Evolutionary conservation across 2,329 filamentous ascomycete genomes (phyloP), one percentile per base, ranked within the genome.

Genomic region (Coniochaeta sp.): DNA sequence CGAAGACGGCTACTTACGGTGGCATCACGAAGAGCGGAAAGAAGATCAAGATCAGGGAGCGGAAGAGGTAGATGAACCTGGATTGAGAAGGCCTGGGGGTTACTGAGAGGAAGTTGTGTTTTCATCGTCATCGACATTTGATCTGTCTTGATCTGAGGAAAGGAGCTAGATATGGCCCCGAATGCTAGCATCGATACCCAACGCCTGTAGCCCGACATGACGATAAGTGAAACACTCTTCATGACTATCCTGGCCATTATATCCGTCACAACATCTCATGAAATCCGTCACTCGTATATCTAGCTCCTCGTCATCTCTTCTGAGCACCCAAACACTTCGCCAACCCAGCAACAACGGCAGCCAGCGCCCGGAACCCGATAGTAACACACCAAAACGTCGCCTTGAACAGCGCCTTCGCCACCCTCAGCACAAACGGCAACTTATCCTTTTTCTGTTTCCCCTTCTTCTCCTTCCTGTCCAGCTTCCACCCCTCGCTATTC

Each of bases 21-120:
- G 79, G 80, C 13, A 61, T 73, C n/a, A 83, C 78, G 26, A 82
- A 81, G 63, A 71, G 72, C 33, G 82, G 82, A 20, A 77, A 77
- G 65, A 84, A 81, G 69, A 76, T 83, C 56, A 83, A 82, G 71
- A 74, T 84, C 51, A 75, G 79, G 56, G 74, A 80, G 64, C 74
- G 82, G 56, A 86, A 86, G 72, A 73, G 79, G 62, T 83, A 71
- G 64, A 47, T n/a, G n/a, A n/a, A 24, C 8, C 3, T 10, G 4
- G 35, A 16, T 12, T 40, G 18, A 33, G 16, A 16, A 32, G 27
- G 47, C 49, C 32, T 49, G n/a, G 20, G 18, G 42, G 49, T 42
- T 18, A n/a, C n/a, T n/a, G n/a, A n/a, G n/a, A n/a, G n/a, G n/a
- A n/a, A n/a, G n/a, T n/a, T n/a, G n/a, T n/a, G n/a, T n/a, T n/a